Conservation (phyloP, 768 basidiomycete genomes). For the Hericium erinaceus region DNA sequence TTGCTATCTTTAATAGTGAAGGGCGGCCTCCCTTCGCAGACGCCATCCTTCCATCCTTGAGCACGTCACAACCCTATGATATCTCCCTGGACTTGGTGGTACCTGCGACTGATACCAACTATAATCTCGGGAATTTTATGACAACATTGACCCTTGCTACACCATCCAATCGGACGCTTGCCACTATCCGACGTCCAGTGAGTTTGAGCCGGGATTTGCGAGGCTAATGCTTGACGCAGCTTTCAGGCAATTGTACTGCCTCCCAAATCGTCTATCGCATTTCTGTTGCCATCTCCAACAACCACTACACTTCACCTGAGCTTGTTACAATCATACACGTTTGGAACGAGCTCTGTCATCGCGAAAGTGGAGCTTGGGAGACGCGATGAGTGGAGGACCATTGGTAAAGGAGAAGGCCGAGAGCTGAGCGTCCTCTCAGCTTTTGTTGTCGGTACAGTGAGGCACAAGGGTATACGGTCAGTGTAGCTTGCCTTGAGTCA, state of each 20-base stretch:
- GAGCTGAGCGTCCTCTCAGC: conserved; percentile 64
- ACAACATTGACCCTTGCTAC: conserved; percentile 51
- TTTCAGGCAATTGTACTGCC: conserved; percentile 52
- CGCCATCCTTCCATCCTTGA: conserved; percentile 38
- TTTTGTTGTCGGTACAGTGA: conserved; percentile 49
- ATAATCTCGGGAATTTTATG: conserved; percentile 83
- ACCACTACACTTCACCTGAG: conserved; percentile 43
- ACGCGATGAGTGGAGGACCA: conserved; percentile 57
- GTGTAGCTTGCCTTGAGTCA: conserved; percentile 6
- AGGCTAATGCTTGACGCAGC: background rate
- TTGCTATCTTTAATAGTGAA: conserved; percentile 36
- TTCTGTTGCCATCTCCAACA: conserved; percentile 28
- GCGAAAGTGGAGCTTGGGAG: conserved; percentile 72
- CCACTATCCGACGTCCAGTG: conserved; percentile 55
- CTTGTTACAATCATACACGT: conserved; percentile 45
- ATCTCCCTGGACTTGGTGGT: conserved; percentile 57
- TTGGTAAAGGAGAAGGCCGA: conserved; percentile 62
- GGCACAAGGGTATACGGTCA: conserved; percentile 64
- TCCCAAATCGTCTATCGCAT: conserved; percentile 20
- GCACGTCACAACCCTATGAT: conserved; percentile 62
- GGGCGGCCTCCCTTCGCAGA: conserved; percentile 56
- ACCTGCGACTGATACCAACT: conserved; percentile 58
- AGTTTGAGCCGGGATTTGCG: conserved; percentile 18
- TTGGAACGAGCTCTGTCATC: conserved; percentile 35
- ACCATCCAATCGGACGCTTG: conserved; percentile 53